These are phyloP conservation scores for Barnettozyma salicaria DNA, from an alignment of 805 yeast species.

Conservation along the genomic window DNA sequence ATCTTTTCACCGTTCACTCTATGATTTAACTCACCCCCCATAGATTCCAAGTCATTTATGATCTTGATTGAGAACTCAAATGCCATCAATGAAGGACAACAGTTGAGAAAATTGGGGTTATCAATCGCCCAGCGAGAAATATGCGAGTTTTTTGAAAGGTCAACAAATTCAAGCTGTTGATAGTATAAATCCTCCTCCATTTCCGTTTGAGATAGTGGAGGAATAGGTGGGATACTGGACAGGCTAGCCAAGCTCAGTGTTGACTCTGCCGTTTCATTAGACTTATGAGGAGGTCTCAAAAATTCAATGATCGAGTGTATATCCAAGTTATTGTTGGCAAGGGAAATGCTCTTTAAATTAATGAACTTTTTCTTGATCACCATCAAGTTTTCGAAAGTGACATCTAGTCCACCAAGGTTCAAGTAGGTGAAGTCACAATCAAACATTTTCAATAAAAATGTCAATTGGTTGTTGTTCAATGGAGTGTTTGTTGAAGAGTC, in stretches of 20 bases:
- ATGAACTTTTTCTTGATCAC: slow-evolving; percentile 37
- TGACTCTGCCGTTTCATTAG: slow-evolving; percentile 3
- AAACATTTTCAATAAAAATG: slow-evolving; percentile 38
- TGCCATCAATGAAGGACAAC: slow-evolving; percentile 47
- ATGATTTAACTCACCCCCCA: slow-evolving; percentile 23
- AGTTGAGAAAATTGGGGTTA: slow-evolving; percentile 37
- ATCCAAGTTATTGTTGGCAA: slow-evolving; percentile 32
- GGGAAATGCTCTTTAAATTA: slow-evolving; percentile 31
- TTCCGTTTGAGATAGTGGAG: slow-evolving; percentile 4
- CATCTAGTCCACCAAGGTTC: slow-evolving; percentile 62
- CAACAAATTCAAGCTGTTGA: slow-evolving; percentile 49
- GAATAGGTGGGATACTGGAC: slow-evolving; percentile 2
- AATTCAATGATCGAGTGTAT: slow-evolving; percentile 30
- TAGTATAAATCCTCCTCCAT: slow-evolving; percentile 16
- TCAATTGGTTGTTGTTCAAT: slow-evolving; percentile 44
- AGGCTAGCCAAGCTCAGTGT: slow-evolving; percentile 4
- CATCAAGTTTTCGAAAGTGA: slow-evolving; percentile 32
- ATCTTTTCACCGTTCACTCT: slow-evolving; percentile 21
- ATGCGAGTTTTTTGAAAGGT: slow-evolving; percentile 56
- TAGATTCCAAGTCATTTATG: slow-evolving; percentile 40
- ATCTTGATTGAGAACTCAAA: slow-evolving; percentile 60
- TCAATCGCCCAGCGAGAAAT: slow-evolving; percentile 58
- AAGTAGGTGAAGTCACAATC: slow-evolving; percentile 40
- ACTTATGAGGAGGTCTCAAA: slow-evolving; percentile 23
- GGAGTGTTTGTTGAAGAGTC: slow-evolving; percentile 60